These are phyloP conservation scores for Colletotrichum cordylinicola DNA, from an alignment of 2,329 filamentous ascomycete species.

Conservation along the genomic window DNA sequence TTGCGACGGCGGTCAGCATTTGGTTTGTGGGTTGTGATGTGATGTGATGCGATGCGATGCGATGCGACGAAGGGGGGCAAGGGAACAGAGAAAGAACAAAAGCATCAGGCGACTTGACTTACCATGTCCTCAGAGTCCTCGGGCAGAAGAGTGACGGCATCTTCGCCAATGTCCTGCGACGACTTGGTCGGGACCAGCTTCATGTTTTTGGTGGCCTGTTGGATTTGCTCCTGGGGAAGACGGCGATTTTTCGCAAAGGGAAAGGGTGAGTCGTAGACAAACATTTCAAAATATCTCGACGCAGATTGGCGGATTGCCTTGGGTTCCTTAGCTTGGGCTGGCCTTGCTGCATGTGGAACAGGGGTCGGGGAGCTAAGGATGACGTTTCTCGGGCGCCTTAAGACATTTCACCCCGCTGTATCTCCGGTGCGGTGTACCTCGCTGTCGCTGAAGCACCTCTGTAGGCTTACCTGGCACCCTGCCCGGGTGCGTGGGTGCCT, in stretches of 20 bases:
- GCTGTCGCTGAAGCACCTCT: background rate
- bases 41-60: background rate
- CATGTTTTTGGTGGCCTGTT: slow-evolving; percentile 31
- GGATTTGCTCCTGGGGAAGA: background rate
- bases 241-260: background rate
- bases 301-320: slow-evolving; percentile 8
- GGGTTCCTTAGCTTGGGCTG: background rate
- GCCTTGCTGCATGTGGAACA: background rate
- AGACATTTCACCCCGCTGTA: background rate
- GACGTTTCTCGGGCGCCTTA: background rate
- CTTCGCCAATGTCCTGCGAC: slow-evolving; percentile 43
- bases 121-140: slow-evolving; percentile 56
- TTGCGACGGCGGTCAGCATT: background rate
- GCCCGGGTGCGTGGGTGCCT: too few species aligned
- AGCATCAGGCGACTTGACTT: slow-evolving; percentile 10
- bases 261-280: background rate
- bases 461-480: background rate
- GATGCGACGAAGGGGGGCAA: background rate
- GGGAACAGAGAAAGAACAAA: background rate
- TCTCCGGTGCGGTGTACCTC: background rate
- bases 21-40: background rate
- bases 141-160: slow-evolving; percentile 46
- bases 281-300: slow-evolving; percentile 8
- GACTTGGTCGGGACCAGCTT: slow-evolving; percentile 44
- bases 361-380: background rate